These are phyloP conservation scores for Saturnispora sanitii DNA, from an alignment of 805 yeast genomes.

Conservation along the genomic window DNA sequence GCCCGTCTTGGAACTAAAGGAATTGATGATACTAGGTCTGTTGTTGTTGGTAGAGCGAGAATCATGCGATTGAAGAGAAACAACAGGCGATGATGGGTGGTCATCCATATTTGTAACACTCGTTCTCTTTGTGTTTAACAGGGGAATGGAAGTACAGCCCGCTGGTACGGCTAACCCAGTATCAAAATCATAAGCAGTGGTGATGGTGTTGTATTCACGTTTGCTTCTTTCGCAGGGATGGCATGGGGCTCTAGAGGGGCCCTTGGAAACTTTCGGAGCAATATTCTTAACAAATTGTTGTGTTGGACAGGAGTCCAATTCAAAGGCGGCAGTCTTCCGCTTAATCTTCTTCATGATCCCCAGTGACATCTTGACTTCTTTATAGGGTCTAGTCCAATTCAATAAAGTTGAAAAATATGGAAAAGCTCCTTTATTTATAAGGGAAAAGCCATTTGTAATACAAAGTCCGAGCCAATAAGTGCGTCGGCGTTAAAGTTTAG, in stretches of 20 bases:
- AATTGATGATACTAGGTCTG: too few species aligned
- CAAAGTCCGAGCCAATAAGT: neutral
- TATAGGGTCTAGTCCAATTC: too few species aligned
- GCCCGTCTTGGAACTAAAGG: neutral
- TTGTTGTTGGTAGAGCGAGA: neutral
- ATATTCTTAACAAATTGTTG: neutral
- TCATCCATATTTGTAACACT: too few species aligned
- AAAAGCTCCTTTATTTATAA: neutral
- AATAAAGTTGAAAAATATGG: neutral
- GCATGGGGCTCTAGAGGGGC: neutral
- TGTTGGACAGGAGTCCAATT: neutral
- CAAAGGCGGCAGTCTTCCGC: constrained; percentile 1
- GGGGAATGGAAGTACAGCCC: neutral
- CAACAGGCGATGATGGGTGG: neutral
- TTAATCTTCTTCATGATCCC: constrained; percentile 2
- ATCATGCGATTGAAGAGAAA: neutral
- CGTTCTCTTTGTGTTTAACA: too few species aligned
- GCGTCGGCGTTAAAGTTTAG: neutral
- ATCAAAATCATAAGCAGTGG: constrained; percentile 6
- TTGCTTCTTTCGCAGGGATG: constrained; percentile 1
- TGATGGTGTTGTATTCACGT: constrained; percentile 4
- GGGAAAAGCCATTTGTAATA: neutral
- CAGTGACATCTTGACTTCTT: constrained; percentile 1
- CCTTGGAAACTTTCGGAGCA: neutral
- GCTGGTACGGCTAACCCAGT: constrained; percentile 2